These are phyloP conservation scores for Achlya hypogyna DNA, from an alignment of 352 stramenopile species.

Conservation along the genomic window DNA sequence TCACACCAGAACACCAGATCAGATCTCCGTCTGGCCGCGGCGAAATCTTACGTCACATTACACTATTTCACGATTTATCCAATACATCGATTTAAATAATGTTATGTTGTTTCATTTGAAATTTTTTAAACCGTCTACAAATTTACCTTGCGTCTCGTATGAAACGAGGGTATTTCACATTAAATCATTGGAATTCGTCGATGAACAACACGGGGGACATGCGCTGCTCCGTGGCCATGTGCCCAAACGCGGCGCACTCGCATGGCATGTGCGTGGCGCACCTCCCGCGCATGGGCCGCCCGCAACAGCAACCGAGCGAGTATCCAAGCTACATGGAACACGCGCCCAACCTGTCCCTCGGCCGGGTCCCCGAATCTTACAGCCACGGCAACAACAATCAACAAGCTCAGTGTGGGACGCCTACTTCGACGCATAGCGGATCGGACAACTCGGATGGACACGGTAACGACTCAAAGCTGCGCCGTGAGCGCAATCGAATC, in stretches of 20 bases:
- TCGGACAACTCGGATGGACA: constrained; percentile 54
- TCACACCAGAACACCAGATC: too few relatives aligned
- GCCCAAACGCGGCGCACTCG: constrained; percentile 63
- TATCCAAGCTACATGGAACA: constrained; percentile 1
- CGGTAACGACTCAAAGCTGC: constrained; percentile 56
- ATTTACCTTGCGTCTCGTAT: background rate
- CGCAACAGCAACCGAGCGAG: background rate
- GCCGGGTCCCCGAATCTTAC: too few relatives aligned
- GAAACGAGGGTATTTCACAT: background rate
- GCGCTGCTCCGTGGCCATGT: constrained; percentile 66
- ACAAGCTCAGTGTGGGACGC: constrained; percentile 32
- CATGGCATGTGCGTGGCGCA: constrained; percentile 72
- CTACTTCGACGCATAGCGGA: constrained; percentile 59
- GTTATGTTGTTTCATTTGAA: too few relatives aligned
- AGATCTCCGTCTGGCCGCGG: background rate
- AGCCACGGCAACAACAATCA: background rate
- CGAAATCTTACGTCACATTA: background rate
- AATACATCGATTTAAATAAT: too few relatives aligned
- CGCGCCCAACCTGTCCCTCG: too few relatives aligned
- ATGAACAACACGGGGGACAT: background rate
- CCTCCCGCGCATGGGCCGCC: constrained; percentile 33
- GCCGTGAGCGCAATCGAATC: constrained; percentile 78
- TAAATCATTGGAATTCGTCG: background rate
- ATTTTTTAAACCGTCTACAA: too few relatives aligned
- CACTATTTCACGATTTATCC: too few relatives aligned